phyloP scores from a whole-genome alignment of 148 eudicot genomes.

The Selenicereus undatus region DNA sequence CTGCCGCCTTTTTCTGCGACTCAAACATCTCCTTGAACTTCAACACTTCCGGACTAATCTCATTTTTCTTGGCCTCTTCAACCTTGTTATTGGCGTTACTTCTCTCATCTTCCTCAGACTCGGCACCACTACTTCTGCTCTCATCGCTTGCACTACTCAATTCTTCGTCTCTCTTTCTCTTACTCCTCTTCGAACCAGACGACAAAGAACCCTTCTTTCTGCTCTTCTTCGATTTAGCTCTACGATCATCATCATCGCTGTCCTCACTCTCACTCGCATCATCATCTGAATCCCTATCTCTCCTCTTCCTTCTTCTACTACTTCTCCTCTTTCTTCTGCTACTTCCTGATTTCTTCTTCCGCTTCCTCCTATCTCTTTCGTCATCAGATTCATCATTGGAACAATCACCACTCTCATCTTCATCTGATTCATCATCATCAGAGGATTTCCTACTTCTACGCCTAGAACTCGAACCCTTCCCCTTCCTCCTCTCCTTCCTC shows the following conservation, averaged over 20 bases:
- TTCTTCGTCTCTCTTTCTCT: constrained; percentile 37
- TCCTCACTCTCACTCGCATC: constrained; percentile 13
- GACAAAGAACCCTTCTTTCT: constrained; percentile 2
- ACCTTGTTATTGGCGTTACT: constrained; percentile 26
- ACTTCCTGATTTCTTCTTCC: constrained; percentile 33
- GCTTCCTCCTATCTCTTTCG: constrained; percentile 38
- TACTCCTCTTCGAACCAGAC: constrained; percentile 22
- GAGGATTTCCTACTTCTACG: constrained; percentile 37
- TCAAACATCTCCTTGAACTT: constrained; percentile 62
- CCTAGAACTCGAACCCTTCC: constrained; percentile 31
- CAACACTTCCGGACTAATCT: constrained; percentile 41
- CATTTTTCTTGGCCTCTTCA: constrained; percentile 22
- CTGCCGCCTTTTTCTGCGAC: constrained; percentile 44
- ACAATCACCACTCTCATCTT: constrained; percentile 37
- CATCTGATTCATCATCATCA: constrained; percentile 39
- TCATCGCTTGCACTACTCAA: constrained; percentile 25
- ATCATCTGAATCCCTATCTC: constrained; percentile 26
- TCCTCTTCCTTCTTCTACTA: constrained; percentile 21
- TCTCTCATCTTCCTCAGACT: constrained; percentile 35
- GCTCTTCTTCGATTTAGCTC: constrained; percentile 13
- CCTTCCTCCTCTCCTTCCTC: constrained; percentile 17
- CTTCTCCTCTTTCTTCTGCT: constrained; percentile 29
- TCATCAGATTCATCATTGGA: constrained; percentile 26
- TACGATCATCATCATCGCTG: constrained; percentile 8
- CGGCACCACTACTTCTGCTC: constrained; percentile 18